Percentiles rank a stretch among this genome's conserved stretches.
Evolutionary conservation across 345 rosid species (phyloP).

Genomic region (Nephelium lappaceum): DNA sequence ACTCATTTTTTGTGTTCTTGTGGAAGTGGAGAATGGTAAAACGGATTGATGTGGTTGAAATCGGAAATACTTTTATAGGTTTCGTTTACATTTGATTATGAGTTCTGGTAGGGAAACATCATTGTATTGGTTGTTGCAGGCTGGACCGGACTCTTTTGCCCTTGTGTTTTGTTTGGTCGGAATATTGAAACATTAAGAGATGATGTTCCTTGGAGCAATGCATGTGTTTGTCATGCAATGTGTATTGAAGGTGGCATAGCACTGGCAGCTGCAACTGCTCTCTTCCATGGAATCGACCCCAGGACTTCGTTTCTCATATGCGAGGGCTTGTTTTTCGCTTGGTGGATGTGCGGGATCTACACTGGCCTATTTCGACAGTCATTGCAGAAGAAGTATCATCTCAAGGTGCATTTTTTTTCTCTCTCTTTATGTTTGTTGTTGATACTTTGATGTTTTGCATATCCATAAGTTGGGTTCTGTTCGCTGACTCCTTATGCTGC

Average conservation of each 20-base stretch:
- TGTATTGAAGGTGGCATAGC: conserved; percentile 91
- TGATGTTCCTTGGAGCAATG: conserved; percentile 73
- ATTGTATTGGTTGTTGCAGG: conserved; percentile 40
- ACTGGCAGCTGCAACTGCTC: conserved; percentile 62
- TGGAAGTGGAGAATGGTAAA: too few species aligned
- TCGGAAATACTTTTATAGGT: neutral
- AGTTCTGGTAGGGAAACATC: neutral
- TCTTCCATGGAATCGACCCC: conserved; percentile 80
- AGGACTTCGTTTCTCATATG: conserved; percentile 73
- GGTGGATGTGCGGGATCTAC: conserved; percentile 93
- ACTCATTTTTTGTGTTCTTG: too few species aligned
- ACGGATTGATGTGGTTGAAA: neutral
- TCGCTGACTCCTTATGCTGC: conserved; percentile 1
- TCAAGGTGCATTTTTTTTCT: conserved; percentile 52
- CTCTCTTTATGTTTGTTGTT: neutral
- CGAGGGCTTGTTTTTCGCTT: conserved; percentile 74
- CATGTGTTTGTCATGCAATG: conserved; percentile 79
- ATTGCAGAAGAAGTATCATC: conserved; percentile 86
- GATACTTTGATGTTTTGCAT: neutral
- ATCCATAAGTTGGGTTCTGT: neutral
- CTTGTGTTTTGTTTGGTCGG: conserved; percentile 77
- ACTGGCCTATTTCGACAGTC: conserved; percentile 77
- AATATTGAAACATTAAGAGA: conserved; percentile 73
- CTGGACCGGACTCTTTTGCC: conserved; percentile 75
- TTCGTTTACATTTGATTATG: neutral